phyloP scores from a whole-genome alignment of 495 filamentous ascomycete species.

The Daldinia childiae region DNA sequence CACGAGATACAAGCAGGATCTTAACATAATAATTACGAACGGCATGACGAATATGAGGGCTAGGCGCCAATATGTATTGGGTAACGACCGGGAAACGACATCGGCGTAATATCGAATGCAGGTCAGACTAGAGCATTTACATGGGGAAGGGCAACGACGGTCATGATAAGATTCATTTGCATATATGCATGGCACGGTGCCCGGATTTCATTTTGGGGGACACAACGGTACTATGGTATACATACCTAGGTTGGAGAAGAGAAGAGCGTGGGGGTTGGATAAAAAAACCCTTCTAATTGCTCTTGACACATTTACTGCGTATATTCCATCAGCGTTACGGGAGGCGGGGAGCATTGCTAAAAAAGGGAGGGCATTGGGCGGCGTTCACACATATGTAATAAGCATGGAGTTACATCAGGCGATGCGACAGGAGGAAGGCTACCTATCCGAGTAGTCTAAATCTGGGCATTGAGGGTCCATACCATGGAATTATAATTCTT shows the following conservation, averaged over 20 bases:
- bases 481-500: constrained; percentile 9
- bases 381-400: constrained; percentile 32
- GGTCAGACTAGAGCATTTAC: constrained; percentile 14
- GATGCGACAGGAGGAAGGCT: constrained; percentile 18
- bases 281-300: not conserved
- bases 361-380: constrained; percentile 33
- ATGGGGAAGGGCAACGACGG: constrained; percentile 4
- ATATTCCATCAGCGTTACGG: constrained; percentile 1
- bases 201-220: constrained; percentile 8
- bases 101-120: not conserved
- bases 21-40: constrained; percentile 1
- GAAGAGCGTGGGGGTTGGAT: constrained; percentile 3
- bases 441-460: constrained; percentile 4
- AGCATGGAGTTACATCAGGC: constrained; percentile 41
- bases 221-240: constrained; percentile 2
- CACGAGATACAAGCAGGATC: not conserved
- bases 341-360: constrained; percentile 20
- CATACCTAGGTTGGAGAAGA: not conserved
- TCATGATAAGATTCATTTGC: constrained; percentile 31
- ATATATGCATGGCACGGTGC: constrained; percentile 32
- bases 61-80: not conserved
- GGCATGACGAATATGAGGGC: not conserved
- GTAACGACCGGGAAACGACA: not conserved
- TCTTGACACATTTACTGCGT: not conserved
- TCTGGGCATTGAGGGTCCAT: constrained; percentile 1